Evolutionary conservation across 225 moss, liverwort and hornwort genomes (phyloP).

Genomic region (Physcomitrium patens): DNA sequence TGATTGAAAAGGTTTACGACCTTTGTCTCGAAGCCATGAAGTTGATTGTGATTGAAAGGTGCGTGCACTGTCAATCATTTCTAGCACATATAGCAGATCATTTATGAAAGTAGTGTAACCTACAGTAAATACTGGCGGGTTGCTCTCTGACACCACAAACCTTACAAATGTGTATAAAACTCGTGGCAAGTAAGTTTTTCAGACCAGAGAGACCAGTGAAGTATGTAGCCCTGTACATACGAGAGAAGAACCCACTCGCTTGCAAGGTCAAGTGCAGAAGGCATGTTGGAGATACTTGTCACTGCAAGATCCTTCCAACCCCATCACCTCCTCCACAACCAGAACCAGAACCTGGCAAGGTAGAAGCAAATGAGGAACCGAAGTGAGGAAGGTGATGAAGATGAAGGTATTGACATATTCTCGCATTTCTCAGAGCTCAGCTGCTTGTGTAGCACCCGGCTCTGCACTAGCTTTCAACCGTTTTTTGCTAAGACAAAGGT

Average conservation of each 20-base stretch:
- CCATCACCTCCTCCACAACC: conserved; percentile 32
- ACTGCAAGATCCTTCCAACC: conserved; percentile 44
- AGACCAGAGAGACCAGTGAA: conserved; percentile 47
- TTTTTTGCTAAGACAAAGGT: not conserved
- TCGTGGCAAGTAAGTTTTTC: not conserved
- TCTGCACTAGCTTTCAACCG: not conserved
- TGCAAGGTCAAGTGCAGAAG: conserved; percentile 44
- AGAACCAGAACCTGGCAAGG: conserved; percentile 8
- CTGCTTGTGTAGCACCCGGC: not conserved
- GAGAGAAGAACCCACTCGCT: conserved; percentile 41
- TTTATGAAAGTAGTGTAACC: not conserved
- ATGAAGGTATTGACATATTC: not conserved
- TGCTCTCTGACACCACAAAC: not conserved
- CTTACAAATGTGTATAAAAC: not conserved
- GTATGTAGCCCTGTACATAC: conserved; percentile 51
- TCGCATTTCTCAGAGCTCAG: not conserved
- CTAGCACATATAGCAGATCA: not conserved
- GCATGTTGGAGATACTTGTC: conserved; percentile 39
- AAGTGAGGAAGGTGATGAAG: conserved; percentile 16
- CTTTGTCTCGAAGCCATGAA: conserved; percentile 49
- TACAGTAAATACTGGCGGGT: too few species aligned
- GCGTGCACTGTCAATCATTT: not conserved
- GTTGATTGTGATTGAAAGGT: conserved; percentile 50
- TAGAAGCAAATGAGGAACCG: not conserved
- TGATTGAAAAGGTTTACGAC: conserved; percentile 32